Evolutionary conservation across 768 basidiomycete genomes (phyloP), one percentile per base, ranked within the genome.

Genomic region (Suillus plorans): DNA sequence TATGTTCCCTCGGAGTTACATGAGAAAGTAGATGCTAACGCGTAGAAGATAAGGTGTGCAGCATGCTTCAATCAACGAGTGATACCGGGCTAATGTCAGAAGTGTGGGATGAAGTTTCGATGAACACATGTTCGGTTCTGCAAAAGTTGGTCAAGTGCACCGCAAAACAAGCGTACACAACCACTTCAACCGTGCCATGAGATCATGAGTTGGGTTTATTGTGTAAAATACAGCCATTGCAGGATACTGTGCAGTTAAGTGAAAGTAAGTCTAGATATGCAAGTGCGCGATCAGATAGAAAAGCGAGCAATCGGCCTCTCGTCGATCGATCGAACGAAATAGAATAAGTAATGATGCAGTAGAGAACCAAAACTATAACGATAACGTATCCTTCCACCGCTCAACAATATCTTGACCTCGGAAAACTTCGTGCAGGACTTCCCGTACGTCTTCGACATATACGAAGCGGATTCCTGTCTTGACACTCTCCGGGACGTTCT

Each of bases 401-500:
- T 88, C 85, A 31, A 80, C 78, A 25, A 88, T 73, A 18, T 80
- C 73, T 71, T 86, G 79, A 16, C 85, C 89, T 36, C 80, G 83
- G 79, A 98, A 98, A 49, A 93, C 93, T 77, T 95, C 94, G 63
- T 88, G 82, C 71, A 98, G 77, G 5, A 98, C 95, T 78, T 99
- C 92, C 70, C 84, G 84, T 63, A 97, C 94, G 70, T 92, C 91
- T 72, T 97, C 94, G 55, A 97, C 97, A 74, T 97, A 99, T 66
- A 98, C 93, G 68, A 99, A 95, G 57, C 88, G 85, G 65, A 99
- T 95, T 25, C 96, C 97, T 7, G 88, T 89, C 84, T 98, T 98
- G 68, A 98, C 96, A 71, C 94, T 95, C 70, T 89, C 90, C 0
- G 95, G 95, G 0, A 99, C 97, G 73, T 99, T 99, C 81, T 95